Conservation (phyloP, 352 stramenopile species). For the Thraustotheca clavata region DNA sequence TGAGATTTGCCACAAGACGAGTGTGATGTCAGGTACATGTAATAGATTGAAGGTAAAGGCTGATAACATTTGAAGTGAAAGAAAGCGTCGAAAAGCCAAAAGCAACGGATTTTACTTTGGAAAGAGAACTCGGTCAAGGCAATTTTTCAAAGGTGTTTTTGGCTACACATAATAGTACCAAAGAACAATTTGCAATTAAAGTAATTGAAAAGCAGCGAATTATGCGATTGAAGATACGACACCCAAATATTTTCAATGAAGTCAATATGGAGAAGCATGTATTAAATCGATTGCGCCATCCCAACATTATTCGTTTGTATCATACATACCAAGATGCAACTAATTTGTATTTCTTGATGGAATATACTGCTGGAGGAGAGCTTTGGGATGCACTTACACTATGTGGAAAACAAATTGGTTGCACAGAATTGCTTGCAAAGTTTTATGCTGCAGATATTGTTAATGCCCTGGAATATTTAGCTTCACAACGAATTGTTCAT, state of each 20-base stretch:
- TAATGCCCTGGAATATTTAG: conserved; percentile 91
- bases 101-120: conserved; percentile 66
- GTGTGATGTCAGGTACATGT: too few species aligned
- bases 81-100: conserved; percentile 57
- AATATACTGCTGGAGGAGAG: conserved; percentile 88
- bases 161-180: conserved; percentile 79
- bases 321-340: conserved; percentile 89
- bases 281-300: conserved; percentile 80
- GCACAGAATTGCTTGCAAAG: conserved; percentile 62
- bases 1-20: too few species aligned
- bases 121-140: conserved; percentile 60
- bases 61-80: too few species aligned
- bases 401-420: conserved; percentile 58
- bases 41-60: too few species aligned
- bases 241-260: conserved; percentile 98
- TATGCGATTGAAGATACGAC: conserved; percentile 81
- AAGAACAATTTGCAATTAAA: conserved; percentile 94
- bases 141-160: conserved; percentile 95
- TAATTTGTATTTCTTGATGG: conserved; percentile 95
- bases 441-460: conserved; percentile 87
- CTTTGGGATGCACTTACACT: conserved; percentile 88
- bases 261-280: conserved; percentile 97
- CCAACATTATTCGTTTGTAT: conserved; percentile 92
- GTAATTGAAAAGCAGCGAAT: conserved; percentile 89
- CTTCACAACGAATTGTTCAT: conserved; percentile 89